These are phyloP conservation scores for Chrysoporthe cubensis DNA, from an alignment of 2,329 filamentous ascomycete genomes.

Conservation along the genomic window DNA sequence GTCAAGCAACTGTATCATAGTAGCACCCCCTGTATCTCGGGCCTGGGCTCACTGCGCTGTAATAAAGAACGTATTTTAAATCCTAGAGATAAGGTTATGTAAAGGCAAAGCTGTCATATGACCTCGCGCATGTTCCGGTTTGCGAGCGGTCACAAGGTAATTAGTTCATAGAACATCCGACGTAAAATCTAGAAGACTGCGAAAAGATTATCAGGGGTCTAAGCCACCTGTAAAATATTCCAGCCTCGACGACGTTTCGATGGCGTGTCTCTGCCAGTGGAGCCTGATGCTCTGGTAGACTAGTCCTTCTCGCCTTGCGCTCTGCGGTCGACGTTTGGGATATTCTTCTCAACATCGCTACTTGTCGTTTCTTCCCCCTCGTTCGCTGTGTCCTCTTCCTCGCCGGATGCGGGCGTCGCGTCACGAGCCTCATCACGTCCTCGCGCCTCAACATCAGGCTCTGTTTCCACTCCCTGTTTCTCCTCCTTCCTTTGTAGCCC, in stretches of 20 bases:
- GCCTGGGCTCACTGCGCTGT: too few species aligned
- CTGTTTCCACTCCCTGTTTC: not conserved
- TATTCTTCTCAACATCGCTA: conserved; percentile 5
- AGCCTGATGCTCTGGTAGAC: not conserved
- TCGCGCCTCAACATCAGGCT: not conserved
- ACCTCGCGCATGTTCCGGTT: too few species aligned
- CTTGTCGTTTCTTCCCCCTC: conserved; percentile 1
- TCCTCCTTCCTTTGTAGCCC: conserved; percentile 27
- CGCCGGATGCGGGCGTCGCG: conserved; percentile 7
- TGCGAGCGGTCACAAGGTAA: too few species aligned
- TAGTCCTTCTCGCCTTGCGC: not conserved
- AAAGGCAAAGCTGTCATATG: too few species aligned
- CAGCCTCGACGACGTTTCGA: not conserved
- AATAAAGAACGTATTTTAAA: too few species aligned
- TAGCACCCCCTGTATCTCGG: too few species aligned
- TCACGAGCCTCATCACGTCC: conserved; percentile 8
- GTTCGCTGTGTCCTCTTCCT: conserved; percentile 1
- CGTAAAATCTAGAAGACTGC: too few species aligned
- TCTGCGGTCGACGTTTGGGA: not conserved
- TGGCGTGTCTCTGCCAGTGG: not conserved
- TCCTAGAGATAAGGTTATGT: too few species aligned
- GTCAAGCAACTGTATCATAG: too few species aligned
- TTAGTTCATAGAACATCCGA: too few species aligned
- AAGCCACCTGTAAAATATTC: too few species aligned
- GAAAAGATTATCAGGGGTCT: too few species aligned